Evolutionary conservation across 1,284 basidiomycete genomes (phyloP), one percentile per base, ranked within the genome.

Genomic region (Meira nashicola): DNA sequence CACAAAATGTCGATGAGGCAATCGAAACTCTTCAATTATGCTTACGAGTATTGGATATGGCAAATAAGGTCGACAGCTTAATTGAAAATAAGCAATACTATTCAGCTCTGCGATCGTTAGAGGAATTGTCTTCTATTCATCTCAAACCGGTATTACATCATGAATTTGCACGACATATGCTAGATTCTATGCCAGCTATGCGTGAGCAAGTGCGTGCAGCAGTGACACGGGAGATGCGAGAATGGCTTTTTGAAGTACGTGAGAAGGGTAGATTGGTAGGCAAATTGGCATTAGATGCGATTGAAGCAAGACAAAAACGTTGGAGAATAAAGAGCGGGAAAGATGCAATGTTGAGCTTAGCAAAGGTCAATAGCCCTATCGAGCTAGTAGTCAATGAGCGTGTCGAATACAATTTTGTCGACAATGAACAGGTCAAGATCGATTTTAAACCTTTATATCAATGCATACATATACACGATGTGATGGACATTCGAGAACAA

Each of bases 361-460:
- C 88, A 65, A 85, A 90, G 52, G 89, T 98, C 23, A 96, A 96
- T 17, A 92, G 91, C 57, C 90, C 94, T 1, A 89, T 97, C 28
- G 95, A 99, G 79, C 82, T 89, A 64, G 89, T 95, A 17, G 89
- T 89, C 11, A 91, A 93, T 73, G 95, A 99, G 80, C 88, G 92
- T 79, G 87, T 87, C 21, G 95, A 98, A 78, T 91, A 89, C 79
- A 89, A 95, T 77, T 88, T 93, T 3, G 83, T 98, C 25, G 87
- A 97, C 65, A 95, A 94, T 71, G 90, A 94, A 53, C 84, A 87
- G 58, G 83, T 95, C 39, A 82, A 83, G 54, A 89, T 99, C 52
- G 92, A 97, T 79, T 98, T 98, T 81, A 88, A 88, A 68, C 93
- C 95, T 7, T 80, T 99, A 14, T 96, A 93, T 73, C 90, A 97